Percentiles rank a stretch among this genome's conserved stretches.
These are phyloP conservation scores for Dimocarpus longan DNA, from an alignment of 345 rosid species.

Conservation along the genomic window DNA sequence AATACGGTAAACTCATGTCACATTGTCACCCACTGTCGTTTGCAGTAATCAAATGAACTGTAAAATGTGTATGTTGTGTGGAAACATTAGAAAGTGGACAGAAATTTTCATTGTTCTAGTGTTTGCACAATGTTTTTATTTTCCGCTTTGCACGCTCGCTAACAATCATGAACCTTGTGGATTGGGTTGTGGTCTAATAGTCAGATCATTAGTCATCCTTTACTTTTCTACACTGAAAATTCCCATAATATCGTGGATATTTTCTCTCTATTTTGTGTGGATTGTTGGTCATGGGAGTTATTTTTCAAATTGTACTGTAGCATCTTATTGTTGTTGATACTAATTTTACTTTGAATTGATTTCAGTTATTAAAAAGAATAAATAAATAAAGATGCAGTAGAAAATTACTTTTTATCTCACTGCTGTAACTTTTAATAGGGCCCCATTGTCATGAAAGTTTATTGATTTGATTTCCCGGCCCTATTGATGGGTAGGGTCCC, in stretches of 20 bases:
- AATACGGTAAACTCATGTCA: constrained; percentile 21
- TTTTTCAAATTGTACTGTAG: too few relatives aligned
- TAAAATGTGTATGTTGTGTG: constrained; percentile 1
- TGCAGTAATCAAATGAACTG: background rate
- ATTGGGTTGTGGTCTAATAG: background rate
- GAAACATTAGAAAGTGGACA: constrained; percentile 17
- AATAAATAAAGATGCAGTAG: background rate
- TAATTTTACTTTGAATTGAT: too few relatives aligned
- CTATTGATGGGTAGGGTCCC: constrained; percentile 7
- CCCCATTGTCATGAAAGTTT: background rate
- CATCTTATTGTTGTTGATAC: too few relatives aligned
- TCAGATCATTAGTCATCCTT: too few relatives aligned
- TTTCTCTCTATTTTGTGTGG: too few relatives aligned
- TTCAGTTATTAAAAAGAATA: too few relatives aligned
- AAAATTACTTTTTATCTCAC: background rate
- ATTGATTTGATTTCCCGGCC: background rate
- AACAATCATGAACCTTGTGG: background rate
- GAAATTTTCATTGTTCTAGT: constrained; percentile 18
- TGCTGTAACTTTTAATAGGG: constrained; percentile 3
- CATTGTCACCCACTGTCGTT: constrained; percentile 7
- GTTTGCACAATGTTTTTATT: background rate
- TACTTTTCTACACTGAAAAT: too few relatives aligned
- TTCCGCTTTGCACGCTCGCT: background rate
- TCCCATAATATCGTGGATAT: too few relatives aligned
- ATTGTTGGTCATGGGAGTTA: too few relatives aligned